phyloP scores from a whole-genome alignment of 768 basidiomycete species.

The Leccinum incarnatum region DNA sequence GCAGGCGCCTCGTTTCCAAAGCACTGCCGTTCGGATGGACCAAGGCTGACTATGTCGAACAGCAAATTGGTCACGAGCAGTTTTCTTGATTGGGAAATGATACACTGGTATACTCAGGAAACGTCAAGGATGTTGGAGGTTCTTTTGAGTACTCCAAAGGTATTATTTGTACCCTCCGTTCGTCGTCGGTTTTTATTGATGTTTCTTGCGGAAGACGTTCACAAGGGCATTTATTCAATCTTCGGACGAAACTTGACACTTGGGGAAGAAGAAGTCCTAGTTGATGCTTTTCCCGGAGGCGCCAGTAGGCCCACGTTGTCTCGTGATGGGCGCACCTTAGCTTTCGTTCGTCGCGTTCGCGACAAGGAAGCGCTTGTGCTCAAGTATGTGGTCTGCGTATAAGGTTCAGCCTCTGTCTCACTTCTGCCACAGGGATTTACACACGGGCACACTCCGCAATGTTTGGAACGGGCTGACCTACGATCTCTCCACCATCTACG shows the following conservation, averaged over 20 bases:
- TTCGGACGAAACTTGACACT: slow-evolving; percentile 65
- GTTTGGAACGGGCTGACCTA: slow-evolving; percentile 70
- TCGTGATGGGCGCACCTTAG: slow-evolving; percentile 63
- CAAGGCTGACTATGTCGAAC: slow-evolving; percentile 55
- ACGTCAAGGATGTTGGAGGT: slow-evolving; percentile 48
- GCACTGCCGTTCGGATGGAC: slow-evolving; percentile 62
- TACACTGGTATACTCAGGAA: slow-evolving; percentile 62
- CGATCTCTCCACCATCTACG: slow-evolving; percentile 59
- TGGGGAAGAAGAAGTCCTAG: slow-evolving; percentile 48
- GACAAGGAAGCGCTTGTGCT: slow-evolving; percentile 73
- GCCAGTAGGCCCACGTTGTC: slow-evolving; percentile 72
- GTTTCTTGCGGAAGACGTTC: slow-evolving; percentile 48
- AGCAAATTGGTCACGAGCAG: slow-evolving; percentile 75
- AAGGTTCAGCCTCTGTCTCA: background rate
- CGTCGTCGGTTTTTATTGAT: background rate
- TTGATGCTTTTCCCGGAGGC: slow-evolving; percentile 61
- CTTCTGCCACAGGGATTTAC: slow-evolving; percentile 49
- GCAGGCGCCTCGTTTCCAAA: slow-evolving; percentile 53
- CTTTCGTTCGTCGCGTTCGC: slow-evolving; percentile 70
- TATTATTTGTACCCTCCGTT: slow-evolving; percentile 17
- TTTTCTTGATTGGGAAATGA: slow-evolving; percentile 60
- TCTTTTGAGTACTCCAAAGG: slow-evolving; percentile 66
- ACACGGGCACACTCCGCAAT: slow-evolving; percentile 61
- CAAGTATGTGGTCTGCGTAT: slow-evolving; percentile 44
- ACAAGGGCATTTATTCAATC: slow-evolving; percentile 69